Evolutionary conservation across 179 eudicot species (phyloP).

Genomic region (Nepenthes alata): DNA sequence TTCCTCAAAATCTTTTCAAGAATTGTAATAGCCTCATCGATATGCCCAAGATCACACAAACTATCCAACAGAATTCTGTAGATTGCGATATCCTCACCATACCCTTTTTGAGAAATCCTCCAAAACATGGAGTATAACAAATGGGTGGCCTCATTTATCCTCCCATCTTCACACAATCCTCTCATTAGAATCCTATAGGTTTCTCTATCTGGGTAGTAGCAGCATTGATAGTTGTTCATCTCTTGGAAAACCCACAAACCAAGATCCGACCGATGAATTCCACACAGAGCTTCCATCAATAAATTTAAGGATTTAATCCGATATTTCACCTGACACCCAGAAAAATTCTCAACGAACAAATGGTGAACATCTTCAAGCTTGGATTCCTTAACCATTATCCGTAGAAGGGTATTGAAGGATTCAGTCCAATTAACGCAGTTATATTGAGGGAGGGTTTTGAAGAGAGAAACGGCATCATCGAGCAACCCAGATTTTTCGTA

Average conservation of each 20-base stretch:
- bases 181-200: slow-evolving; percentile 66
- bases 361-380: slow-evolving; percentile 37
- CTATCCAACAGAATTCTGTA: slow-evolving; percentile 60
- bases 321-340: slow-evolving; percentile 66
- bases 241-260: slow-evolving; percentile 67
- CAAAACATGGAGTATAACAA: slow-evolving; percentile 80
- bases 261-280: slow-evolving; percentile 51
- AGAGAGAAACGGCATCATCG: slow-evolving; percentile 62
- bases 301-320: slow-evolving; percentile 46
- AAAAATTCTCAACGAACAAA: slow-evolving; percentile 46
- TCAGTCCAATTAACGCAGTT: slow-evolving; percentile 78
- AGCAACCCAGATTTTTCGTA: slow-evolving; percentile 55
- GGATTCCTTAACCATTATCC: slow-evolving; percentile 54
- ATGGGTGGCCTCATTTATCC: slow-evolving; percentile 73
- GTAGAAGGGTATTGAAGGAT: slow-evolving; percentile 63
- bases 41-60: slow-evolving; percentile 51
- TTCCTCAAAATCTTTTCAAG: slow-evolving; percentile 66
- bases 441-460: slow-evolving; percentile 50
- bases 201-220: slow-evolving; percentile 57
- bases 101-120: slow-evolving; percentile 81
- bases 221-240: slow-evolving; percentile 25
- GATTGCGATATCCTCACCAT: slow-evolving; percentile 66
- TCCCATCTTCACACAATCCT: slow-evolving; percentile 67
- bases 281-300: slow-evolving; percentile 61
- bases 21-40: slow-evolving; percentile 50